Conservation (phyloP, 345 rosid species). For the Raphanus sativus region DNA sequence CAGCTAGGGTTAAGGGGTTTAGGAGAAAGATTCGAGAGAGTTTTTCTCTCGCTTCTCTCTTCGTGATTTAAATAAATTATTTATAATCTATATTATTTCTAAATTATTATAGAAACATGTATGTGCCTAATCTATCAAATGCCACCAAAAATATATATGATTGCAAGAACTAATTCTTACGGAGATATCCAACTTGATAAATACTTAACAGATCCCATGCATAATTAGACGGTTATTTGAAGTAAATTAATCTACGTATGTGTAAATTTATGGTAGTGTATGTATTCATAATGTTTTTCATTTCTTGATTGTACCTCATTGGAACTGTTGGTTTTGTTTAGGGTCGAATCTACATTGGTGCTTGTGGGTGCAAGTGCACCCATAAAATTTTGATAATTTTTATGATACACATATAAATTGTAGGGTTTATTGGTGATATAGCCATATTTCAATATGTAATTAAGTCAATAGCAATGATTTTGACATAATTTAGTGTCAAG, state of each 20-base stretch:
- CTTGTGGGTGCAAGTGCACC: not conserved
- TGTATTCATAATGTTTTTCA: not conserved
- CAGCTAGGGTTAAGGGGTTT: no score
- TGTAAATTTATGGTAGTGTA: not conserved
- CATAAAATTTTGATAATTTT: not conserved
- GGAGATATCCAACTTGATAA: not conserved
- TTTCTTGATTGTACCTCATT: not conserved
- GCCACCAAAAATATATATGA: not conserved
- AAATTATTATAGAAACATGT: not conserved
- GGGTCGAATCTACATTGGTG: not conserved
- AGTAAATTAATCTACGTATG: not conserved
- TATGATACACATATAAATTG: no score
- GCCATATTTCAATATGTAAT: no score
- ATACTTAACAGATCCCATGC: not conserved
- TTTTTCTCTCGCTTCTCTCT: no score
- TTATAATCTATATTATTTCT: no score
- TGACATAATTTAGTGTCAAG: no score
- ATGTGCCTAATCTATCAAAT: conserved; percentile 24
- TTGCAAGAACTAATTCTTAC: conserved; percentile 17
- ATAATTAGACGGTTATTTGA: not conserved
- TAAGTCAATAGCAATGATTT: no score
- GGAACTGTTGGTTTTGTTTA: not conserved
- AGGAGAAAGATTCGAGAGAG: no score
- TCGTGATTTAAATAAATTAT: no score
- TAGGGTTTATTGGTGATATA: no score